A percentile compares a stretch with the other conserved stretches of the same genome.
phyloP scores from a whole-genome alignment of 2,329 filamentous ascomycete species.

The Curvularia verruculosa region DNA sequence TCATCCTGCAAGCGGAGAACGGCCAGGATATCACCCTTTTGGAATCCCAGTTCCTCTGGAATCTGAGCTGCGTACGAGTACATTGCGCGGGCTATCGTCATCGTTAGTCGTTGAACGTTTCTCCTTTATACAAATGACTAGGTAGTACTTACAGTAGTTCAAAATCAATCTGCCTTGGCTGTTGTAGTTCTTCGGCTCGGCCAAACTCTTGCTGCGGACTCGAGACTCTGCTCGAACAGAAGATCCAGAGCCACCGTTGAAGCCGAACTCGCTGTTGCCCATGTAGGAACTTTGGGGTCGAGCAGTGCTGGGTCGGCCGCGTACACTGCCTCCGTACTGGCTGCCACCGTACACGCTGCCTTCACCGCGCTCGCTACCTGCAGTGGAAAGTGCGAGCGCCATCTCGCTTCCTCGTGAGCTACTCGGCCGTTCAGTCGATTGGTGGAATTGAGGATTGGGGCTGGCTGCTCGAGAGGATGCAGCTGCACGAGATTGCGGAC shows the following conservation, averaged over 20 bases:
- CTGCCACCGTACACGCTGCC: slow-evolving; percentile 48
- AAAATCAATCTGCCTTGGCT: slow-evolving; percentile 85
- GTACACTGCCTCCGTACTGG: slow-evolving; percentile 48
- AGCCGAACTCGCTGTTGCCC: slow-evolving; percentile 36
- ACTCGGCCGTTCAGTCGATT: slow-evolving; percentile 56
- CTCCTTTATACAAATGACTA: neutral
- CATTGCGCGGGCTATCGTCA: slow-evolving; percentile 76
- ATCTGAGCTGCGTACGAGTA: slow-evolving; percentile 96
- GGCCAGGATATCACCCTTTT: slow-evolving; percentile 88
- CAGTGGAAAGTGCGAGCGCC: slow-evolving; percentile 54
- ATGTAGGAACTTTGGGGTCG: slow-evolving; percentile 56
- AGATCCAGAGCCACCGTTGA: slow-evolving; percentile 28
- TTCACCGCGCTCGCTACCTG: slow-evolving; percentile 45
- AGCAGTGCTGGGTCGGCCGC: slow-evolving; percentile 37
- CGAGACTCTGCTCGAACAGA: slow-evolving; percentile 49
- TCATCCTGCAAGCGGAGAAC: slow-evolving; percentile 93
- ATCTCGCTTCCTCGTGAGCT: slow-evolving; percentile 54
- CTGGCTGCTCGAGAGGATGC: slow-evolving; percentile 54
- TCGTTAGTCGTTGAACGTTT: neutral
- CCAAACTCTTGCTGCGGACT: slow-evolving; percentile 81
- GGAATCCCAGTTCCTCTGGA: slow-evolving; percentile 90
- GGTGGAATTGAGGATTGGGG: slow-evolving; percentile 59
- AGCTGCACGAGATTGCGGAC: slow-evolving; percentile 41
- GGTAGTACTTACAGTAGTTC: slow-evolving; percentile 80
- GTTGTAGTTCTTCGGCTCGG: slow-evolving; percentile 84